Evolutionary conservation across 345 rosid species (phyloP), one percentile per base, ranked within the genome.

Genomic region (Barbarea vulgaris): DNA sequence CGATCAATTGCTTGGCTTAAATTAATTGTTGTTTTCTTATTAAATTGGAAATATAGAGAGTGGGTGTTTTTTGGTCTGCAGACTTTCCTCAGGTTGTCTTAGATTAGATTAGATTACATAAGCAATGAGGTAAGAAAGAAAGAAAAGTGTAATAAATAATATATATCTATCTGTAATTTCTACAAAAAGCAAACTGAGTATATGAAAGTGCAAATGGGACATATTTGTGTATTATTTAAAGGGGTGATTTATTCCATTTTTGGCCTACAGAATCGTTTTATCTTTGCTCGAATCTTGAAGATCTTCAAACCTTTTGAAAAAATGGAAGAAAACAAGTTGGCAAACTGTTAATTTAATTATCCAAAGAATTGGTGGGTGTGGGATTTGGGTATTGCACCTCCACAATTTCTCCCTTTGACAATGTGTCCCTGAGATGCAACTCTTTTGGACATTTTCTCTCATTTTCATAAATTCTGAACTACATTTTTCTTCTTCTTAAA

Each of bases 311-410:
- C 36, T 50, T 50, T 36, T 48, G 28, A 30, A 72, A 66, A 60
- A 65, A 44, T 51, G 37, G 37, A 30, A 78, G 41, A 57, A 65
- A 66, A 59, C 64, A 72, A 78, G 81, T 78, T 66, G 77, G 52
- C 77, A 78, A 77, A 57, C 31, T 57, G 55, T 39, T 72, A 66
- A 48, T 58, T 66, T 66, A 70, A 55, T 14, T 37, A 77, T 36
- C 53, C 13, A 56, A 56, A 27, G 3, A 57, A 56, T 58, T 28
- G 41, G 77, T 46, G 34, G 64, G 52, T 34, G n/a, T 31, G 44
- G n/a, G 50, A 75, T 67, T 67, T 77, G 66, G 75, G 34, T 25
- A 57, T 57, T 72, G 68, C 59, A 27, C 31, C 47, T 64, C 72
- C 72, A 64, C 72, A 77, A 7, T 13, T 62, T 36, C 6, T 59